Percentiles rank a stretch among this genome's conserved stretches.
These are phyloP conservation scores for Botrytis cinerea DNA, from an alignment of 2,329 filamentous ascomycete species.

Conservation along the genomic window DNA sequence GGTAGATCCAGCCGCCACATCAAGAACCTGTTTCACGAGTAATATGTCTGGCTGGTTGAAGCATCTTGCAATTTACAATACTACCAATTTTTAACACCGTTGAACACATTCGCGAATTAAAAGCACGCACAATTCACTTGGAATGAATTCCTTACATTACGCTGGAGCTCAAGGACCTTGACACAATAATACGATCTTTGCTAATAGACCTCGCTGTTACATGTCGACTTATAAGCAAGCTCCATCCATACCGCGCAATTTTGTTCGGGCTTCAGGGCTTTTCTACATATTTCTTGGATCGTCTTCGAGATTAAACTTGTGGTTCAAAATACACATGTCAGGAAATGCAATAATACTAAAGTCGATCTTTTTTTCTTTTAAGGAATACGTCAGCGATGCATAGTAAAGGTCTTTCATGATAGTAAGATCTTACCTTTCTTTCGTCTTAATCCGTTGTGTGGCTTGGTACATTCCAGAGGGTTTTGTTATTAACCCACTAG, in stretches of 20 bases:
- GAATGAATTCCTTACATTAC: background rate
- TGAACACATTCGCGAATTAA: background rate
- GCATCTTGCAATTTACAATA: background rate
- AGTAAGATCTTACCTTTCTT: background rate
- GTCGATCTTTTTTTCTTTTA: background rate
- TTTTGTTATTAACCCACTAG: background rate
- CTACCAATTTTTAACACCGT: background rate
- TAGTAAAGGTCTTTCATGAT: background rate
- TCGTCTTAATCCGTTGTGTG: background rate
- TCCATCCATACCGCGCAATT: background rate
- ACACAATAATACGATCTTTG: background rate
- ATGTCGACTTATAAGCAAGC: background rate
- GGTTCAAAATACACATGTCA: background rate
- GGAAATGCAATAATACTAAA: background rate
- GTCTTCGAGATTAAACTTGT: background rate
- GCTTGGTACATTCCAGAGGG: conserved; percentile 14
- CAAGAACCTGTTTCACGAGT: too few relatives aligned
- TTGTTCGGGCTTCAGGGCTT: background rate
- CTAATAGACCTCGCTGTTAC: background rate
- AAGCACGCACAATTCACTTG: background rate
- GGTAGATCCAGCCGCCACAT: background rate
- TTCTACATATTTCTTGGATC: background rate
- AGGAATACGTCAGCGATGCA: background rate
- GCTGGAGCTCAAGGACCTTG: background rate
- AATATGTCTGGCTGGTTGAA: background rate